Conservation (phyloP, 192 early-diverging fungal species). For the Backusella circina region DNA sequence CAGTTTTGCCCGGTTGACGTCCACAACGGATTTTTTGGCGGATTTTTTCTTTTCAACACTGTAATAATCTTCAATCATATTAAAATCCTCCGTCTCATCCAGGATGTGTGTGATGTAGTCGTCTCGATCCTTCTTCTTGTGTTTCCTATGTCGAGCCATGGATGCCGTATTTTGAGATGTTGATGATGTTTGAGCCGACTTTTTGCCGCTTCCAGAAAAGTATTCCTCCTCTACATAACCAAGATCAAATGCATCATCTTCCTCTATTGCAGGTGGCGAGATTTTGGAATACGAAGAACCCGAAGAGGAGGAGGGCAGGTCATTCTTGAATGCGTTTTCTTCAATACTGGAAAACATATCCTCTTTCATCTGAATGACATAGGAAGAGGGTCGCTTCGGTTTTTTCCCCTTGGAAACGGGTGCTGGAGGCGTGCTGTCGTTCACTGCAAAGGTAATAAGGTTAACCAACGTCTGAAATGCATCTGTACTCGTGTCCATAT, state of each 20-base stretch:
- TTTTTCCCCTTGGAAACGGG: background rate
- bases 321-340: slow-evolving; percentile 47
- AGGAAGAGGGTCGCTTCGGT: background rate
- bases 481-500: slow-evolving; percentile 62
- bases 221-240: slow-evolving; percentile 48
- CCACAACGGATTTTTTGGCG: slow-evolving; percentile 16
- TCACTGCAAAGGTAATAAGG: slow-evolving; percentile 44
- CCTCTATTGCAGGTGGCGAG: slow-evolving; percentile 1
- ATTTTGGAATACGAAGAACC: background rate
- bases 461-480: slow-evolving; percentile 55
- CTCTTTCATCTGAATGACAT: background rate
- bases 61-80: slow-evolving; percentile 48
- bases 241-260: slow-evolving; percentile 25
- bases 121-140: background rate
- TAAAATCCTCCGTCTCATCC: slow-evolving; percentile 18
- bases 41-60: slow-evolving; percentile 33
- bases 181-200: background rate
- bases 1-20: slow-evolving; percentile 27
- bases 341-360: slow-evolving; percentile 46
- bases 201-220: slow-evolving; percentile 27
- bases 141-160: slow-evolving; percentile 19
- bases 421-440: slow-evolving; percentile 7
- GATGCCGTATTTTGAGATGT: slow-evolving; percentile 2
- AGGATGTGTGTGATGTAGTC: slow-evolving; percentile 43
- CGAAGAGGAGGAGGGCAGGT: background rate